These are phyloP conservation scores for Botrytis byssoidea DNA, from an alignment of 2,329 filamentous ascomycete species.

Conservation along the genomic window DNA sequence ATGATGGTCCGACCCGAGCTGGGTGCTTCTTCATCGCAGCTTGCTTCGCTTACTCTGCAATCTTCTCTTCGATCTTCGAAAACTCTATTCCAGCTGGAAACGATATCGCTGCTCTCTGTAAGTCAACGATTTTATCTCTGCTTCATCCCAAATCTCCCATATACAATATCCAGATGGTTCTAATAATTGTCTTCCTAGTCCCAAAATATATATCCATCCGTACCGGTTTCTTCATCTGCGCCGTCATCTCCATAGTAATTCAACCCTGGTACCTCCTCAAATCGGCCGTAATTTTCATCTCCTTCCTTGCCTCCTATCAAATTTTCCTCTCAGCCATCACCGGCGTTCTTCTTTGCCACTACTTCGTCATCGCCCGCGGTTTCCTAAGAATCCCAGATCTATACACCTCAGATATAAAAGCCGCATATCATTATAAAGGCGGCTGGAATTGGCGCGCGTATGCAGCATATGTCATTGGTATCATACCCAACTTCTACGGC, in stretches of 20 bases:
- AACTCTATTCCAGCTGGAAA: constrained; percentile 45
- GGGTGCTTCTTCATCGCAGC: constrained; percentile 45
- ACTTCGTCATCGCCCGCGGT: constrained; percentile 43
- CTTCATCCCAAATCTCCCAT: not conserved
- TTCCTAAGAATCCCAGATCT: constrained; percentile 41
- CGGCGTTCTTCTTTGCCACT: constrained; percentile 45
- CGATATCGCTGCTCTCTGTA: constrained; percentile 40
- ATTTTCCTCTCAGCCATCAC: constrained; percentile 45
- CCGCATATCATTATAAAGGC: constrained; percentile 39
- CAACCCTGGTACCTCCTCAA: constrained; percentile 43
- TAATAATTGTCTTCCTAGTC: constrained; percentile 18
- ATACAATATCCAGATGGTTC: not conserved
- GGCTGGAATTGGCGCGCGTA: constrained; percentile 42
- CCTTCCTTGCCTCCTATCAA: constrained; percentile 45
- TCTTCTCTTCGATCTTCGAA: constrained; percentile 47
- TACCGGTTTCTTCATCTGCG: constrained; percentile 43
- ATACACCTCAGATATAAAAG: constrained; percentile 37
- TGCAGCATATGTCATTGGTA: constrained; percentile 40
- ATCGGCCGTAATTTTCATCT: constrained; percentile 42
- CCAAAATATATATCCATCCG: constrained; percentile 44
- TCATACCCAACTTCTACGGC: constrained; percentile 45
- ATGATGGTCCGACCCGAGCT: constrained; percentile 41
- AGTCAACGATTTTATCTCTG: not conserved
- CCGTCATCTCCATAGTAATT: constrained; percentile 40
- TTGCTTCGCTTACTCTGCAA: constrained; percentile 44